phyloP scores from a whole-genome alignment of 768 basidiomycete species.

The Lentinula sp. region DNA sequence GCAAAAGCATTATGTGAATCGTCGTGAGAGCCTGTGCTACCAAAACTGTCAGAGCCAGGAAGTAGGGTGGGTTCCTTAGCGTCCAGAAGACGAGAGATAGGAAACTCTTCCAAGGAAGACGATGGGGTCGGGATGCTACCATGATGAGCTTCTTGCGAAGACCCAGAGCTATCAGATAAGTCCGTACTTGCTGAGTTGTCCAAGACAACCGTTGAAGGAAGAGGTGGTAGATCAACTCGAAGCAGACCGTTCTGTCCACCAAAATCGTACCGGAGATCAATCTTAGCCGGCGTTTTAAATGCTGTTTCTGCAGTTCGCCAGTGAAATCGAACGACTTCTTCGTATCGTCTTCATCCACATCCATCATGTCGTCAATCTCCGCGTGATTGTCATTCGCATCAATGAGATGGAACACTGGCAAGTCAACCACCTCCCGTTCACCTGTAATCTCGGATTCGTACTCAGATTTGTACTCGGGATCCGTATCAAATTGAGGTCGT shows the following conservation, averaged over 20 bases:
- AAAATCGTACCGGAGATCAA: slow-evolving; percentile 51
- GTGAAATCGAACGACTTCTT: slow-evolving; percentile 85
- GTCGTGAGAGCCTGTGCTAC: slow-evolving; percentile 25
- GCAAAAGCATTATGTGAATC: slow-evolving; percentile 7
- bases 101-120: not conserved
- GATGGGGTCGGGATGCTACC: slow-evolving; percentile 16
- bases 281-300: slow-evolving; percentile 69
- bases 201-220: slow-evolving; percentile 32
- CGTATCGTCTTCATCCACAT: slow-evolving; percentile 54
- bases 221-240: slow-evolving; percentile 37
- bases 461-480: too few species aligned
- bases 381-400: slow-evolving; percentile 35
- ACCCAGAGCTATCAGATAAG: not conserved
- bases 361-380: slow-evolving; percentile 32
- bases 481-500: slow-evolving; percentile 92
- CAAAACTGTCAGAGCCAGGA: slow-evolving; percentile 29
- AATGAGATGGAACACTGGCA: slow-evolving; percentile 35
- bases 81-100: slow-evolving; percentile 13
- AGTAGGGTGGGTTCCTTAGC: slow-evolving; percentile 31
- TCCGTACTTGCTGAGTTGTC: not conserved
- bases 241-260: slow-evolving; percentile 20
- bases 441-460: too few species aligned
- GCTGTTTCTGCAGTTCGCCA: slow-evolving; percentile 63
- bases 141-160: slow-evolving; percentile 1
- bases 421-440: slow-evolving; percentile 15